A percentile compares a stretch with the other conserved stretches of the same genome.
These are phyloP conservation scores for Aphanomyces astaci DNA, from an alignment of 352 stramenopile species.

Conservation along the genomic window DNA sequence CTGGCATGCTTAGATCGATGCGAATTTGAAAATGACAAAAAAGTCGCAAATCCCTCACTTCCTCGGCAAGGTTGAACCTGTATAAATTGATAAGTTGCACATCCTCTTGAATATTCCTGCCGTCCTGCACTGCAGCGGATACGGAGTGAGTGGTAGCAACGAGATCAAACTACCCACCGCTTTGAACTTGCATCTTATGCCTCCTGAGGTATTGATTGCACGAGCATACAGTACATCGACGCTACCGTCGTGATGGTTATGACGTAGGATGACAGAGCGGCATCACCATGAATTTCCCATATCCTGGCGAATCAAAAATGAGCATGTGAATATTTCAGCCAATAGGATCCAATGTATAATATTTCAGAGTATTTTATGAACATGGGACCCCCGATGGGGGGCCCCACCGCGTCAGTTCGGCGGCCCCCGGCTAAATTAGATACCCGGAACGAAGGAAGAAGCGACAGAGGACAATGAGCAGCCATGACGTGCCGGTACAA, in stretches of 20 bases:
- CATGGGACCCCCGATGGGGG: background rate
- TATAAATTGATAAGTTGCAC: slow-evolving; percentile 1
- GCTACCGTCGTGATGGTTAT: too few species aligned
- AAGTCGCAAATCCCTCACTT: slow-evolving; percentile 1
- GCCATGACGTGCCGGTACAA: slow-evolving; percentile 88
- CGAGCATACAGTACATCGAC: too few species aligned
- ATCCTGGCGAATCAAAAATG: background rate
- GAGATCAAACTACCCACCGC: too few species aligned
- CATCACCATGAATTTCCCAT: background rate
- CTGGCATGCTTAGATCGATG: background rate
- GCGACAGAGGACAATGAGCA: slow-evolving; percentile 22
- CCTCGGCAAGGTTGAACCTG: background rate
- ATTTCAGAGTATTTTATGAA: background rate
- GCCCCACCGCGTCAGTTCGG: background rate
- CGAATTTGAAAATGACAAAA: slow-evolving; percentile 1
- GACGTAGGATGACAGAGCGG: background rate
- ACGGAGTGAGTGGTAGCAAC: too few species aligned
- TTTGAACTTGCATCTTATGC: too few species aligned
- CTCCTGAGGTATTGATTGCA: too few species aligned
- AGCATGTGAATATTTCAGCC: background rate
- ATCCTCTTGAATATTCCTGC: too few species aligned
- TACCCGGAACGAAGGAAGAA: background rate
- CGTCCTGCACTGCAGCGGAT: too few species aligned
- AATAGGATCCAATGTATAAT: background rate
- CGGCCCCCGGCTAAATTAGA: background rate